Conservation (phyloP, 768 basidiomycete genomes). For the Panaeolus papilionaceus region DNA sequence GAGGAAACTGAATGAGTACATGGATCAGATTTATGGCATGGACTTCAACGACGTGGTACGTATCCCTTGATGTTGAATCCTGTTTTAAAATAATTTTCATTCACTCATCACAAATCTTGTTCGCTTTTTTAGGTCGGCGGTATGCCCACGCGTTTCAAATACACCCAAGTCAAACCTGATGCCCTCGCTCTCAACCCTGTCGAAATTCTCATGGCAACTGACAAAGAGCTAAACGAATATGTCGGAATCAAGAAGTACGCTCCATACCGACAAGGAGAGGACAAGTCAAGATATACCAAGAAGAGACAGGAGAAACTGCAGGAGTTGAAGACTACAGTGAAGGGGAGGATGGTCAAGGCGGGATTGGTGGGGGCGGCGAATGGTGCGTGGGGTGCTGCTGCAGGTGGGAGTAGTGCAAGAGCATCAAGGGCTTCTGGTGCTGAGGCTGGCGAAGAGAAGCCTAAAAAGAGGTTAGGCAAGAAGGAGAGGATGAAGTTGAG, state of each 20-base stretch:
- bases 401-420: conserved; percentile 20
- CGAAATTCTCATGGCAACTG: conserved; percentile 91
- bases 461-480: conserved; percentile 73
- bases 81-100: conserved; percentile 11
- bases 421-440: background rate
- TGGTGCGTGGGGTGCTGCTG: conserved; percentile 22
- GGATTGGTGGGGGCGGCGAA: conserved; percentile 11
- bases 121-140: conserved; percentile 71
- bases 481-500: conserved; percentile 68
- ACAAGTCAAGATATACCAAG: conserved; percentile 61
- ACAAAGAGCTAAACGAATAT: conserved; percentile 92
- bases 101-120: conserved; percentile 10
- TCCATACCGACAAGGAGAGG: conserved; percentile 73
- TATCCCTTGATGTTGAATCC: conserved; percentile 22
- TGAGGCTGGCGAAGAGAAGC: conserved; percentile 31
- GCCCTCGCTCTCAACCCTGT: conserved; percentile 75
- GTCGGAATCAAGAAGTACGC: conserved; percentile 90
- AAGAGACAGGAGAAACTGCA: conserved; percentile 67
- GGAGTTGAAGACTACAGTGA: conserved; percentile 73
- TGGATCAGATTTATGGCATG: conserved; percentile 89
- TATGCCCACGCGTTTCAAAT: conserved; percentile 93
- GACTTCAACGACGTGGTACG: conserved; percentile 96
- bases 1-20: conserved; percentile 80
- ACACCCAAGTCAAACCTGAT: conserved; percentile 70
- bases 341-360: conserved; percentile 40